Evolutionary conservation across 2,329 filamentous ascomycete genomes (phyloP).

Genomic region (Alternaria gansuensis): DNA sequence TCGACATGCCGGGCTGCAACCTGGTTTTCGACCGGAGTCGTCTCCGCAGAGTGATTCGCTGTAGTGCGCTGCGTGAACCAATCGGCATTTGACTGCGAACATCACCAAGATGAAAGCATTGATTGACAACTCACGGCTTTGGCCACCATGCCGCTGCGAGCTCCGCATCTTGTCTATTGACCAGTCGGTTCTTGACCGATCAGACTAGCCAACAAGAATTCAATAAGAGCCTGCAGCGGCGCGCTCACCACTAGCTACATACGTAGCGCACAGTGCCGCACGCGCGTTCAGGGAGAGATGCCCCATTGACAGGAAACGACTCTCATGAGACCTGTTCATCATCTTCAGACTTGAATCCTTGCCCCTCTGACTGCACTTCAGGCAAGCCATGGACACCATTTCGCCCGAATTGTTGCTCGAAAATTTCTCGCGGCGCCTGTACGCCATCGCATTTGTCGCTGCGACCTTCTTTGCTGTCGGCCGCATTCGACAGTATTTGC

Average conservation of each 20-base stretch:
- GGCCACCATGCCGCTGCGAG: conserved; percentile 4
- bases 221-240: conserved; percentile 3
- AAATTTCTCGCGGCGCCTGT: conserved; percentile 24
- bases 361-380: conserved; percentile 6
- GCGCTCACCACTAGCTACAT: conserved; percentile 12
- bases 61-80: neutral
- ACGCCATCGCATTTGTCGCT: conserved; percentile 22
- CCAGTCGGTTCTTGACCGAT: conserved; percentile 1
- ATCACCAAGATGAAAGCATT: neutral
- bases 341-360: conserved; percentile 13
- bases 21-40: neutral
- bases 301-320: conserved; percentile 15
- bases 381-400: conserved; percentile 22
- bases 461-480: conserved; percentile 29
- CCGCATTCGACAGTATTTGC: conserved; percentile 39
- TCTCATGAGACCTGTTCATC: neutral
- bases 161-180: neutral
- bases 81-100: neutral
- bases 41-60: conserved; percentile 5
- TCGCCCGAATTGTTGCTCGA: conserved; percentile 16
- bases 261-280: conserved; percentile 9
- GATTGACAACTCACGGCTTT: neutral
- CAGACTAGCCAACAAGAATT: neutral
- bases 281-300: conserved; percentile 10
- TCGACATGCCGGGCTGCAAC: conserved; percentile 1